These are phyloP conservation scores for Coleophoma crateriformis DNA, from an alignment of 2,329 filamentous ascomycete genomes.

Conservation along the genomic window DNA sequence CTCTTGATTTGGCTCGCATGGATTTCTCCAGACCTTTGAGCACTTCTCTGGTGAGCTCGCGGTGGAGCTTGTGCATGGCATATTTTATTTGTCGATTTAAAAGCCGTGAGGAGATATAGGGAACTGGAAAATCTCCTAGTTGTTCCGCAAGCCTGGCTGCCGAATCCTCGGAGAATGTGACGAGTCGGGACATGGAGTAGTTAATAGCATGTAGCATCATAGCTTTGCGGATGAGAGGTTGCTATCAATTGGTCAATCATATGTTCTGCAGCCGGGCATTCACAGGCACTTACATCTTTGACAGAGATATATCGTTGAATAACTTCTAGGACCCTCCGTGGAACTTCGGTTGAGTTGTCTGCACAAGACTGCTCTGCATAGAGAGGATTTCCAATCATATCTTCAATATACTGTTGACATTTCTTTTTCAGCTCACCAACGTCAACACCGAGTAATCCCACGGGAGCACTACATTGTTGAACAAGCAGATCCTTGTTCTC, in stretches of 20 bases:
- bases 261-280: neutral
- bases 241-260: conserved; percentile 1
- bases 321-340: conserved; percentile 8
- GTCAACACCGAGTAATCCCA: conserved; percentile 13
- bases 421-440: conserved; percentile 10
- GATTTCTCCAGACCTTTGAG: conserved; percentile 15
- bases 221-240: conserved; percentile 11
- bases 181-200: conserved; percentile 16
- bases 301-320: conserved; percentile 8
- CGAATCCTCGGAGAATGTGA: conserved; percentile 15
- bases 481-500: conserved; percentile 6
- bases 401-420: conserved; percentile 14
- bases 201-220: conserved; percentile 20
- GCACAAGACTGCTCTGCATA: conserved; percentile 14
- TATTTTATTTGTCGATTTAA: conserved; percentile 19
- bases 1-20: conserved; percentile 11
- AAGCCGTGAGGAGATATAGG: conserved; percentile 15
- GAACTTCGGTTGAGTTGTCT: conserved; percentile 8
- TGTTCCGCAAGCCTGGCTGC: conserved; percentile 3
- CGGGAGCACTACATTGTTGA: conserved; percentile 10
- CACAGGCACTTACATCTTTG: conserved; percentile 8
- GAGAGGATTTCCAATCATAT: conserved; percentile 13
- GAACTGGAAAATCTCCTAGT: neutral
- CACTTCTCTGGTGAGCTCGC: conserved; percentile 11
- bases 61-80: conserved; percentile 15